Evolutionary conservation across 345 rosid genomes (phyloP).

Genomic region (Cardamine occulta): DNA sequence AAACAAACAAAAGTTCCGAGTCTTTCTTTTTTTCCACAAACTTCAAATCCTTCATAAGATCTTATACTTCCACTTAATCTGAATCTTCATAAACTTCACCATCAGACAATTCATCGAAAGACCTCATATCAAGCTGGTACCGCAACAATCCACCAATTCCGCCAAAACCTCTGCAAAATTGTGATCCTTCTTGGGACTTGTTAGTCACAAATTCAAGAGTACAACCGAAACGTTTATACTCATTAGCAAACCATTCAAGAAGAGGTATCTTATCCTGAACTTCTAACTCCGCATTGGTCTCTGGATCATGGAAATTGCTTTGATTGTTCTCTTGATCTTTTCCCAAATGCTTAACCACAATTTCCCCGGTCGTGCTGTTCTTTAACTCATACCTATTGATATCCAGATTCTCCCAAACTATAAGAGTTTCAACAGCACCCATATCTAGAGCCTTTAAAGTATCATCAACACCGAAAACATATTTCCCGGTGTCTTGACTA

Average conservation of each 20-base stretch:
- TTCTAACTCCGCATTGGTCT: constrained; percentile 66
- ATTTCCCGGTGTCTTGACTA: constrained; percentile 88
- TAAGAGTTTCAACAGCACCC: constrained; percentile 91
- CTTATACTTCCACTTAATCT: constrained; percentile 51
- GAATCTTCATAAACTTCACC: constrained; percentile 72
- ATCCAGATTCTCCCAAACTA: constrained; percentile 91
- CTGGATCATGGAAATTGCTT: constrained; percentile 69
- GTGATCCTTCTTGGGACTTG: constrained; percentile 94
- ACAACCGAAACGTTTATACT: constrained; percentile 85
- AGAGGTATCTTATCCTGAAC: constrained; percentile 73
- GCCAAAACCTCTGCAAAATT: constrained; percentile 88
- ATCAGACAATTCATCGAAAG: constrained; percentile 77
- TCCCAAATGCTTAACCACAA: constrained; percentile 66
- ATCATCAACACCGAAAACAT: constrained; percentile 85
- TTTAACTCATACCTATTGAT: constrained; percentile 67
- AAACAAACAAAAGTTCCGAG: background rate
- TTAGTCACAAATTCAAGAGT: constrained; percentile 83
- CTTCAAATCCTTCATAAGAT: constrained; percentile 22
- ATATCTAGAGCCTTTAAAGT: constrained; percentile 78
- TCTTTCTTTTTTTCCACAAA: background rate
- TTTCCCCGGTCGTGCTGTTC: constrained; percentile 64
- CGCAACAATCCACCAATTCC: constrained; percentile 92
- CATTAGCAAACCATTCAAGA: constrained; percentile 95
- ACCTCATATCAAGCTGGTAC: constrained; percentile 85
- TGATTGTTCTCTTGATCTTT: constrained; percentile 77